Base-by-base conservation (phyloP, 1,284 basidiomycete genomes). In the Leccinum subspadiceum region DNA sequence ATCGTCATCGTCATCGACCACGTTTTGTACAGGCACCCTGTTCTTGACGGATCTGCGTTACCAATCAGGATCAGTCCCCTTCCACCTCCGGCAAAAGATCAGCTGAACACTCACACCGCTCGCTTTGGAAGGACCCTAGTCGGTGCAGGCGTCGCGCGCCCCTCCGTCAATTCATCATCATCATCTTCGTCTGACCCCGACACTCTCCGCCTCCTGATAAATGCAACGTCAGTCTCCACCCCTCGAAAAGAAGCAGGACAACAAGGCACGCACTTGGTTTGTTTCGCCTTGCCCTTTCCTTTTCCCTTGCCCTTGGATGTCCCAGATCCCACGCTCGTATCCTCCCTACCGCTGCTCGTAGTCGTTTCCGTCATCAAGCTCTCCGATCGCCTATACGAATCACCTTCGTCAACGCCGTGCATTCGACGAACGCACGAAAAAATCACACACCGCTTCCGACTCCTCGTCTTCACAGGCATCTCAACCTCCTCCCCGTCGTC, bases 401-500 rank as follows among this genome's bases (percentile, higher is more conserved):
- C 53, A 17, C n/a, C 7, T 12, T 0, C 9, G 8, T 59, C 41
- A 65, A 49, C 37, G 37, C n/a, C 33, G 8, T 9, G 5, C 8
- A 44, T 29, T 2, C 31, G 12, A 1, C 2, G 1, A 3, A 31
- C 24, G 4, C 5, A 8, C 12, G 5, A 22, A 29, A 50, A 51
- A 29, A 24, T 2, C 5, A 65, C 68, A 4, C 57, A 82, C 83
- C 82, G 74, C 62, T 84, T 84, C 64, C 71, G 74, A 2, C 70
- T 72, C 51, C 78, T 76, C 63, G 78, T 81, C 64, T 72, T 81
- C 46, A 50, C 7, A 15, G 72, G 73, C 13, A 71, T 68, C 37
- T 79, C 78, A 5, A 74, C 66, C 26, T 81, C 80, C 41, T 88
- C 84, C 2, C 78, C 82, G 8, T 85, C 85, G 20, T 82, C 81